Evolutionary conservation across 495 filamentous ascomycete species (phyloP).

Genomic region (Hypoxylon crocopeplum): DNA sequence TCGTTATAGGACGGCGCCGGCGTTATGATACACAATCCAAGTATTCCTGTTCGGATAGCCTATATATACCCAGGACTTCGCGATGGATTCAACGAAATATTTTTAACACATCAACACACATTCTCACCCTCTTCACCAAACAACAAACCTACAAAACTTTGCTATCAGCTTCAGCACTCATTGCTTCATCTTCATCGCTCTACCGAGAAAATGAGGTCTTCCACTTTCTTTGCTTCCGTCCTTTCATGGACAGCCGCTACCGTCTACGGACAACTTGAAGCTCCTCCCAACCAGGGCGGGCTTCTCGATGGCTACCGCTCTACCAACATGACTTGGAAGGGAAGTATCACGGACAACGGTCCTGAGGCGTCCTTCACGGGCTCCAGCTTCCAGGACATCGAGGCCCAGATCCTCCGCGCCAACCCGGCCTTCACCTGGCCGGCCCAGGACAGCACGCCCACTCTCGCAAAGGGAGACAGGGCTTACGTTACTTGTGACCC

Average conservation of each 20-base stretch:
- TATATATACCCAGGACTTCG: not conserved
- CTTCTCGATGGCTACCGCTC: slow-evolving; percentile 7
- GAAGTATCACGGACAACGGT: slow-evolving; percentile 8
- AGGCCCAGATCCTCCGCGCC: slow-evolving; percentile 12
- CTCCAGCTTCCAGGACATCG: slow-evolving; percentile 11
- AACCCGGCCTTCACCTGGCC: slow-evolving; percentile 24
- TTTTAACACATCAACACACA: not conserved
- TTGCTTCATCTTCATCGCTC: no score
- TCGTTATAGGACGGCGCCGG: no score
- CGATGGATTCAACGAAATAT: not conserved
- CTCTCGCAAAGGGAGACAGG: not conserved
- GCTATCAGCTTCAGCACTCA: no score
- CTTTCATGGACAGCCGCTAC: not conserved
- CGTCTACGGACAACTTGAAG: not conserved
- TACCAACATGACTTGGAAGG: slow-evolving; percentile 17
- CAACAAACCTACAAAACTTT: no score
- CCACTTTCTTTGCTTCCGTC: not conserved
- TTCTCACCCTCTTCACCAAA: not conserved
- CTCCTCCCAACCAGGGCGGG: not conserved
- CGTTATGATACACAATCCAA: not conserved
- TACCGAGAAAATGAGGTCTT: no score
- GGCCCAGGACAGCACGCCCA: not conserved
- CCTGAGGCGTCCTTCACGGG: slow-evolving; percentile 17
- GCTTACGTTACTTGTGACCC: slow-evolving; percentile 13
- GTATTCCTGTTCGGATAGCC: not conserved